Evolutionary conservation across 2,329 filamentous ascomycete genomes (phyloP).

Genomic region (Botrytis cinerea): DNA sequence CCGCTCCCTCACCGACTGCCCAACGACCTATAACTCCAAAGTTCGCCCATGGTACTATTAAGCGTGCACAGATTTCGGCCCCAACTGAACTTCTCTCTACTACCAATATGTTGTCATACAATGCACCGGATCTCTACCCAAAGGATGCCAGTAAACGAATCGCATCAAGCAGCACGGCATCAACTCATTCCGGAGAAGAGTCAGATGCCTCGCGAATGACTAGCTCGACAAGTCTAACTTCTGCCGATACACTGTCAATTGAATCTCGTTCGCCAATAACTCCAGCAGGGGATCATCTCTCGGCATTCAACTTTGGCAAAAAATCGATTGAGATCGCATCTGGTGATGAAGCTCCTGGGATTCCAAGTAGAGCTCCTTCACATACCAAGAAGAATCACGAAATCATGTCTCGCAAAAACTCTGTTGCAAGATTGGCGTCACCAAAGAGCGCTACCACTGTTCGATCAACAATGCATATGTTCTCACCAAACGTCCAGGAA

Average conservation of each 20-base stretch:
- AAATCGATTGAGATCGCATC: slow-evolving; percentile 43
- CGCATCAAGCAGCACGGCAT: slow-evolving; percentile 27
- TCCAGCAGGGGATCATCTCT: slow-evolving; percentile 65
- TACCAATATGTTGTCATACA: slow-evolving; percentile 95
- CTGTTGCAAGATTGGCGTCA: slow-evolving; percentile 61
- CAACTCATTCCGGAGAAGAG: slow-evolving; percentile 61
- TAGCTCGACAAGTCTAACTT: slow-evolving; percentile 47
- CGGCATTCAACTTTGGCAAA: slow-evolving; percentile 59
- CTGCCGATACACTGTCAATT: slow-evolving; percentile 48
- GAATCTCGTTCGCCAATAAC: slow-evolving; percentile 44
- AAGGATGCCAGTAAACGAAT: slow-evolving; percentile 6
- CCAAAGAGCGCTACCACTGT: slow-evolving; percentile 61
- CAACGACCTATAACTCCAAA: slow-evolving; percentile 38
- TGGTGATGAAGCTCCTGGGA: slow-evolving; percentile 54
- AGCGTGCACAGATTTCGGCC: slow-evolving; percentile 73
- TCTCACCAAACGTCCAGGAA: slow-evolving; percentile 35
- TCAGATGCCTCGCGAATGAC: slow-evolving; percentile 61
- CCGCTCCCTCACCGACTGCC: slow-evolving; percentile 29
- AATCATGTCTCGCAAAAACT: slow-evolving; percentile 68
- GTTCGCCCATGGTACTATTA: slow-evolving; percentile 35
- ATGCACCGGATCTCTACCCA: slow-evolving; percentile 76
- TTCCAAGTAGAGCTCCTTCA: slow-evolving; percentile 78
- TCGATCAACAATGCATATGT: slow-evolving; percentile 50
- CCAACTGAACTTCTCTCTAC: slow-evolving; percentile 88
- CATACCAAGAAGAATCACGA: slow-evolving; percentile 89